Base-by-base conservation (phyloP, 768 basidiomycete species). In the Trametes villosa region DNA sequence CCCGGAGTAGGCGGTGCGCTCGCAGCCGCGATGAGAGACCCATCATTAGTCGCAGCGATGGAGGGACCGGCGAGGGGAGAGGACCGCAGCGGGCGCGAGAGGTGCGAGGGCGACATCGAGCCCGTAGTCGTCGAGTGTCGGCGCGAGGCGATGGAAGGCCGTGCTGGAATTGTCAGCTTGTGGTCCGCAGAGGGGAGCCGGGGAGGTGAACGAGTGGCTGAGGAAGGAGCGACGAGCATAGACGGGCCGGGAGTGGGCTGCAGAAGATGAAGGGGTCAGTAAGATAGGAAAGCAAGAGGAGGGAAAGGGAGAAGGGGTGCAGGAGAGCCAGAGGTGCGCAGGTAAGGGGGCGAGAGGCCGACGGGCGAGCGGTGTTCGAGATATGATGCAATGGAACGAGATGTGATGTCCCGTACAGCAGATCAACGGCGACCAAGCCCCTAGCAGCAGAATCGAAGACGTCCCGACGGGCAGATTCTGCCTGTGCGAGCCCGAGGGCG, bases 41-140 rank as follows among this genome's bases (percentile, higher is more conserved):
- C 65, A 26, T 67, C 65, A 20, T 34, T 45, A 36, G 60, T 41
- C 45, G 60, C 51, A 4, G 68, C 65, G 27, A 70, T 64, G 15
- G 66, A 66, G 13, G 71, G 69, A 0, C 71, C 71, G 9, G 71
- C 71, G 41, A 72, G 69, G 0, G 71, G 71, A 11, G 69, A 70
- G 13, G 71, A 70, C 38, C 71, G 69, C 17, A 68, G 64, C 5
- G 68, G 69, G 4, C 71, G 68, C 3, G 62, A 44, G 22, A 63
- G 58, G 18, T 62, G 66, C 20, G 64, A 53, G 1, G 66, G 63
- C 2, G 60, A 51, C 26, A 53, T 57, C 0, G 65, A 53, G 27
- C 45, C 44, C 47, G 56, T 45, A 33, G 53, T 61, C 31, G 59
- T 53, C 20, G 61, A 60, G 40, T 53, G 57, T 22, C 64, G 54